Base-by-base conservation (phyloP, 495 filamentous ascomycete genomes). In the Chaetomium fimeti region DNA sequence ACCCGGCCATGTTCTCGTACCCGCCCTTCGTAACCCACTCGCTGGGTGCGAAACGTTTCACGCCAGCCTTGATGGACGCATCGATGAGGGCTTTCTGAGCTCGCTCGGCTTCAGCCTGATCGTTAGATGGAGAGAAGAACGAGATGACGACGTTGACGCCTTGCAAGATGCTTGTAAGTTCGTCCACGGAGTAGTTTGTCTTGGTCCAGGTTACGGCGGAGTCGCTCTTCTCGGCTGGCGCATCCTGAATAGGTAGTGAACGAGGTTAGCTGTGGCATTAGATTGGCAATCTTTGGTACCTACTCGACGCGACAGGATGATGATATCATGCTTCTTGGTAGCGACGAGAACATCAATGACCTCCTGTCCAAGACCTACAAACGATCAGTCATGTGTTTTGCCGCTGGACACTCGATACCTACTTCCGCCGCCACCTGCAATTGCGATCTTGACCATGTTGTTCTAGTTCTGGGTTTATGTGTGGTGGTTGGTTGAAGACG, bases 71-170 rank as follows among this genome's bases (percentile, higher is more conserved):
- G 51, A 85, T 72, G 13, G 78, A 72, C 1, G 82, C 83, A 65
- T 86, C 79, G 32, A 87, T 82, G 9, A 84, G 72, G 7, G 62
- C 73, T 62, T 76, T 83, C 68, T 83, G 81, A 0, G 68, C 4
- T 0, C n/a, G n/a, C n/a, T n/a, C n/a, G n/a, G 27, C 69, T 56
- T 71, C 75, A 1, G 64, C 67, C 4, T 4, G 61, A 0, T 70
- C 57, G 32, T n/a, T n/a, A 36, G 32, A 9, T 36, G 32, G 32
- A 20, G 74, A 70, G 28, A 83, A 63, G 66, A 88, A 87, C 38
- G 79, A 85, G 4, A 88, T 68, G 1, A 88, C 68, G 0, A 82
- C 84, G 60, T 85, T 79, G 1, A 78, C 74, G n/a, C 82, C 84
- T 5, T 70, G 65, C 5, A 87, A n/a, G n/a, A n/a, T n/a, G n/a